Conservation (phyloP, 148 eudicot genomes). For the Oxyria digyna region DNA sequence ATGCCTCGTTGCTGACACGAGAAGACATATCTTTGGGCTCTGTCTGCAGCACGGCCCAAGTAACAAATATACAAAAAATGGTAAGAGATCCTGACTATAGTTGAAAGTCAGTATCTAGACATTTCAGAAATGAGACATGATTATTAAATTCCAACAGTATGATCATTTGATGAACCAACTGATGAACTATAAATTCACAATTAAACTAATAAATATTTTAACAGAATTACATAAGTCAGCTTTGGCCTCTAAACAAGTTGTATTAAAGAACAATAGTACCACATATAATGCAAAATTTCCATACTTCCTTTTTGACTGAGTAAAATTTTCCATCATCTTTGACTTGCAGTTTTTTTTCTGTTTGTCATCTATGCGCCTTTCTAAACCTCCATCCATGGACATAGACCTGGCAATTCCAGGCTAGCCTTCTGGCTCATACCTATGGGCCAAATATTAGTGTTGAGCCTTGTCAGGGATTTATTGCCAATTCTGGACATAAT, state of each 20-base stretch:
- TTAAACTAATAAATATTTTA: neutral
- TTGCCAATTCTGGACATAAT: neutral
- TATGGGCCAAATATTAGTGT: too few species aligned
- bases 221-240: neutral
- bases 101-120: neutral
- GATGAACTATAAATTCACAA: neutral
- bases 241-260: neutral
- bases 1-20: constrained; percentile 3
- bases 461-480: too few species aligned
- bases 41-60: constrained; percentile 10
- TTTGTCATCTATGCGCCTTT: neutral
- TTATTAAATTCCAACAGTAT: neutral
- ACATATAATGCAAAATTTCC: neutral
- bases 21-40: constrained; percentile 8
- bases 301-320: neutral
- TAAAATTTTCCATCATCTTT: neutral
- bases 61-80: neutral
- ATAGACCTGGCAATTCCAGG: neutral
- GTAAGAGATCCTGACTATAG: neutral
- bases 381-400: neutral
- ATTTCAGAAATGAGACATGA: neutral
- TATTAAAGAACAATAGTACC: neutral
- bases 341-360: neutral
- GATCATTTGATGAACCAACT: neutral
- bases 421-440: too few species aligned